phyloP scores from a whole-genome alignment of 192 early-diverging fungal species.

The Coemansia sp. region DNA sequence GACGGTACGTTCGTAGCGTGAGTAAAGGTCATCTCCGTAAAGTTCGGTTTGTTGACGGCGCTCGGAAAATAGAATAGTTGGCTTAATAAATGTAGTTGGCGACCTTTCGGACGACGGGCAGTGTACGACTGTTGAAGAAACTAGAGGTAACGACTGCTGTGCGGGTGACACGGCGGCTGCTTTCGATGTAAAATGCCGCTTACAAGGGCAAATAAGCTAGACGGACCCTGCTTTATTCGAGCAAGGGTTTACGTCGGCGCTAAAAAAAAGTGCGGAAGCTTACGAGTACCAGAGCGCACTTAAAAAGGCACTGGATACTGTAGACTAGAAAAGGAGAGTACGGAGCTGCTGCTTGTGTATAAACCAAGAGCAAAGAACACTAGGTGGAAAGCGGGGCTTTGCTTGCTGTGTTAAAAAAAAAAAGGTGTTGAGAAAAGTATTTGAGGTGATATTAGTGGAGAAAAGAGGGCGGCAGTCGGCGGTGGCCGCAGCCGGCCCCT shows the following conservation, averaged over 20 bases:
- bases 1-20: background rate
- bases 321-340: background rate
- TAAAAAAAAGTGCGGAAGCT: background rate
- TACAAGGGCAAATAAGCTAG: constrained; percentile 7
- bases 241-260: constrained; percentile 6
- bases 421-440: constrained; percentile 3
- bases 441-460: background rate
- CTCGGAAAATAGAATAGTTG: constrained; percentile 8
- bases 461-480: background rate
- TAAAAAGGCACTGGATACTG: constrained; percentile 7
- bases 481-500: constrained; percentile 16
- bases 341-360: background rate
- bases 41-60: background rate
- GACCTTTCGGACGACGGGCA: constrained; percentile 6
- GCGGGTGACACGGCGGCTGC: constrained; percentile 29
- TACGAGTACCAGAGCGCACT: constrained; percentile 1
- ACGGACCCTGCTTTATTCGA: constrained; percentile 2
- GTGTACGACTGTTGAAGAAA: constrained; percentile 27
- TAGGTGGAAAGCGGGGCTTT: background rate
- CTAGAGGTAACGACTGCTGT: constrained; percentile 28
- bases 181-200: constrained; percentile 7
- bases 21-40: constrained; percentile 6
- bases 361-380: background rate
- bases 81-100: constrained; percentile 9
- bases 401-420: constrained; percentile 3